phyloP scores from a whole-genome alignment of 2,329 filamentous ascomycete genomes.

The Penicillium rolfsii region DNA sequence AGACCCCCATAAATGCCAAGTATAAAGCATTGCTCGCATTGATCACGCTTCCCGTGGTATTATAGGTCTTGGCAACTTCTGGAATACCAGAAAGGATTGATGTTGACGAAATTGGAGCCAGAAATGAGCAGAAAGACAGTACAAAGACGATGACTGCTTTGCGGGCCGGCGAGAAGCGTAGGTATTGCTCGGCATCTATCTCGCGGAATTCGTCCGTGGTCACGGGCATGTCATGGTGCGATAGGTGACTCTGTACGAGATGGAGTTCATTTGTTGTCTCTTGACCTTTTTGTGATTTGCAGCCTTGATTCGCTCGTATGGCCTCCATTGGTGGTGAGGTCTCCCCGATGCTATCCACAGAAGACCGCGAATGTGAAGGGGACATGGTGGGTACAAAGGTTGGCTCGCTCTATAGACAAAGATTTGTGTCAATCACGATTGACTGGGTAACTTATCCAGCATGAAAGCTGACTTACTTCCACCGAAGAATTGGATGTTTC shows the following conservation, averaged over 20 bases:
- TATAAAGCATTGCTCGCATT: constrained; percentile 77
- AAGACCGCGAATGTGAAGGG: constrained; percentile 14
- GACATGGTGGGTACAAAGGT: constrained; percentile 14
- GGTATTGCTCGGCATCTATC: constrained; percentile 61
- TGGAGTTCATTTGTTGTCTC: constrained; percentile 33
- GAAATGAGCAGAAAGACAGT: constrained; percentile 73
- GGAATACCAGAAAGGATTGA: constrained; percentile 73
- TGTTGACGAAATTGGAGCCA: constrained; percentile 75
- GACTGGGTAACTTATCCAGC: too few species aligned
- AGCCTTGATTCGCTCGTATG: constrained; percentile 13
- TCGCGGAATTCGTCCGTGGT: constrained; percentile 42
- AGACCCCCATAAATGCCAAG: constrained; percentile 72
- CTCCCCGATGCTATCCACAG: constrained; percentile 20
- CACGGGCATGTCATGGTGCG: constrained; percentile 37
- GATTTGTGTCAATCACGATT: background rate
- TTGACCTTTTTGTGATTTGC: constrained; percentile 20
- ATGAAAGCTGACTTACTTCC: background rate
- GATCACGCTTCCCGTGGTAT: constrained; percentile 69
- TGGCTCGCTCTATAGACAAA: background rate
- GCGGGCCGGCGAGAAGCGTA: constrained; percentile 61
- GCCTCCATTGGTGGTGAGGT: constrained; percentile 14
- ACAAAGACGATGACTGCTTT: constrained; percentile 71
- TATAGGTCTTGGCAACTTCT: constrained; percentile 68
- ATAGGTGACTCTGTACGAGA: constrained; percentile 38
- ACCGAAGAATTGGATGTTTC: background rate